Percentiles rank a stretch among this genome's conserved stretches.
These are phyloP conservation scores for Mortierella sp. DNA, from an alignment of 371 early-diverging fungal genomes.

Conservation along the genomic window DNA sequence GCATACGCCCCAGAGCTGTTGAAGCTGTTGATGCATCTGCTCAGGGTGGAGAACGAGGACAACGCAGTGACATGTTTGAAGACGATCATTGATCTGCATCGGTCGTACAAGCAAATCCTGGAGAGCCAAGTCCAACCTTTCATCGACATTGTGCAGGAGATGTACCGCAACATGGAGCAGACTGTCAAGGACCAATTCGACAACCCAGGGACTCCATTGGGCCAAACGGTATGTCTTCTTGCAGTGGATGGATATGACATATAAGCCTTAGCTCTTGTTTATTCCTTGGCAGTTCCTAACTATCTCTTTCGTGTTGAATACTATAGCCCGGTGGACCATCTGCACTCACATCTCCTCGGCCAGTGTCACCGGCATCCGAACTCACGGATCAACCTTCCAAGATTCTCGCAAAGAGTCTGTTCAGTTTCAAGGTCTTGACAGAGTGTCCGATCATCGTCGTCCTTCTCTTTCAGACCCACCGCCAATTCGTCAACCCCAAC, in stretches of 20 bases:
- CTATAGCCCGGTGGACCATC: conserved; percentile 67
- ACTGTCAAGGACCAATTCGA: conserved; percentile 88
- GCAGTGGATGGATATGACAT: too few relatives aligned
- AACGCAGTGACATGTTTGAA: conserved; percentile 94
- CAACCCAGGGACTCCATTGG: conserved; percentile 70
- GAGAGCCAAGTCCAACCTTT: conserved; percentile 93
- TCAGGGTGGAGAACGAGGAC: conserved; percentile 96
- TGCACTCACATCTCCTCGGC: conserved; percentile 76
- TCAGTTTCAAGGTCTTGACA: conserved; percentile 96
- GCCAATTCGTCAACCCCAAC: conserved; percentile 82
- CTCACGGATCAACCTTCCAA: conserved; percentile 68
- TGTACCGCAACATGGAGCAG: conserved; percentile 92
- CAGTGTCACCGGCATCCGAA: conserved; percentile 85
- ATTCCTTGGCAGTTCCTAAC: background rate
- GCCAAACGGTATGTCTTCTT: conserved; percentile 63
- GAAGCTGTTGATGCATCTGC: conserved; percentile 79
- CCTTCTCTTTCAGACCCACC: conserved; percentile 89
- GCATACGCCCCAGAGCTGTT: conserved; percentile 72
- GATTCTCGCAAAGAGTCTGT: conserved; percentile 78
- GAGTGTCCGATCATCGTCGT: conserved; percentile 99
- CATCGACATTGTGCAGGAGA: conserved; percentile 91
- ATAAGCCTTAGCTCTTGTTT: too few relatives aligned
- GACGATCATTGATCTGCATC: conserved; percentile 94
- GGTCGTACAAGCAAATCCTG: conserved; percentile 82
- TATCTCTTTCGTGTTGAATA: background rate